Evolutionary conservation across 2,329 filamentous ascomycete species (phyloP).

Genomic region (Verticillium nubilum): DNA sequence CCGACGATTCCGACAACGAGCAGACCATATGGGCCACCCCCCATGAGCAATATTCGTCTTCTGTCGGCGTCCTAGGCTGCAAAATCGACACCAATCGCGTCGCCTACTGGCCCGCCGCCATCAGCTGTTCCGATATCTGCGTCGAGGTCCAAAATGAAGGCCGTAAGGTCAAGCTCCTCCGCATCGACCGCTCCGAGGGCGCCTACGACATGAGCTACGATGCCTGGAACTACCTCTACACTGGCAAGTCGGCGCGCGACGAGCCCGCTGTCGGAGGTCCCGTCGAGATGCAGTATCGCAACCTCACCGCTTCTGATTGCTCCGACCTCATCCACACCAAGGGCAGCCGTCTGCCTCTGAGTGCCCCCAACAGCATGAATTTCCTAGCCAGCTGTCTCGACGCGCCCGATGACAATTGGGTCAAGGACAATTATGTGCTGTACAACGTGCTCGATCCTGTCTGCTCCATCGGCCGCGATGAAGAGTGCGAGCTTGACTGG

Average conservation of each 20-base stretch:
- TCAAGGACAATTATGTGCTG: slow-evolving; percentile 39
- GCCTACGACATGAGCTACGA: slow-evolving; percentile 47
- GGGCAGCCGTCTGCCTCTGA: slow-evolving; percentile 31
- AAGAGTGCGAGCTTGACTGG: slow-evolving; percentile 39
- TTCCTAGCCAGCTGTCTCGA: slow-evolving; percentile 41
- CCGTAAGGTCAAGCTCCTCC: slow-evolving; percentile 17
- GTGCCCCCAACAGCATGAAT: slow-evolving; percentile 48
- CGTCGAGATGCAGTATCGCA: slow-evolving; percentile 39
- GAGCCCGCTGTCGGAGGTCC: slow-evolving; percentile 41
- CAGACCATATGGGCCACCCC: slow-evolving; percentile 30
- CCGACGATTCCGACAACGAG: not conserved
- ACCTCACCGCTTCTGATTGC: slow-evolving; percentile 40
- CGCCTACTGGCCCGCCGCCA: slow-evolving; percentile 42
- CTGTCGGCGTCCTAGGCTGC: slow-evolving; percentile 45
- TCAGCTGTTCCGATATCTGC: slow-evolving; percentile 38
- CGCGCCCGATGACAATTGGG: slow-evolving; percentile 32
- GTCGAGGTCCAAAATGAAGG: slow-evolving; percentile 26
- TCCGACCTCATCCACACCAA: slow-evolving; percentile 39
- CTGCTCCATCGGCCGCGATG: slow-evolving; percentile 40
- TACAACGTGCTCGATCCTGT: slow-evolving; percentile 47
- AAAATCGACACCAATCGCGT: slow-evolving; percentile 46
- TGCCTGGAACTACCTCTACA: slow-evolving; percentile 45
- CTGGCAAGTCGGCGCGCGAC: slow-evolving; percentile 36
- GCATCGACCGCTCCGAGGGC: slow-evolving; percentile 23
- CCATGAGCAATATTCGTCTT: slow-evolving; percentile 42